Evolutionary conservation across 1,284 basidiomycete species (phyloP).

Genomic region (Leccinum pachyderme): DNA sequence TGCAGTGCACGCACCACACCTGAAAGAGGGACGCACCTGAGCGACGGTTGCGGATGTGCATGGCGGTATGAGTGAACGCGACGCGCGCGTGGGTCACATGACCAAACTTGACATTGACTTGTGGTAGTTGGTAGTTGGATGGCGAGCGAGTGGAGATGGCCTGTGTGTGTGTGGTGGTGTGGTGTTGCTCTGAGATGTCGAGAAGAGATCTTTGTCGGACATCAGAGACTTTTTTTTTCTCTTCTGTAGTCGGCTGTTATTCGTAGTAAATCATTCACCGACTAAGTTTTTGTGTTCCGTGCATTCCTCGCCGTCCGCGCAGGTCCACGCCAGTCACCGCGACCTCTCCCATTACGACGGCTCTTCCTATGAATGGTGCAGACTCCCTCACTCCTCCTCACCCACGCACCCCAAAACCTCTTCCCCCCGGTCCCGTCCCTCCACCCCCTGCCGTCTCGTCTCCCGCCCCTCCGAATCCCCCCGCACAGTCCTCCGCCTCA

Average conservation of each 20-base stretch:
- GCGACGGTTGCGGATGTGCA: neutral
- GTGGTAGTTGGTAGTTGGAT: neutral
- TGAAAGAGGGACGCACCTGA: neutral
- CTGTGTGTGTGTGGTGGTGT: neutral
- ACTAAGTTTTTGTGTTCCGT: conserved; percentile 27
- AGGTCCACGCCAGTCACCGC: conserved; percentile 15
- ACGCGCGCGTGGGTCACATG: conserved; percentile 5
- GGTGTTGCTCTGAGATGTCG: neutral
- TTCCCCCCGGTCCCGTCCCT: conserved; percentile 58
- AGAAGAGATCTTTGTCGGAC: neutral
- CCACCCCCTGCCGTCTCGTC: conserved; percentile 49
- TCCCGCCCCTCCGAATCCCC: conserved; percentile 41
- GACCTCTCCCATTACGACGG: neutral
- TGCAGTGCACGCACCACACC: neutral
- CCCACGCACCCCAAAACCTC: conserved; percentile 35
- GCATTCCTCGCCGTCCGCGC: conserved; percentile 26
- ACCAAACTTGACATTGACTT: neutral
- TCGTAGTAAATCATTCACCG: conserved; percentile 22
- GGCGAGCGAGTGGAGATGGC: neutral
- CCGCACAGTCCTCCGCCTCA: conserved; percentile 25
- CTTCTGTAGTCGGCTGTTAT: neutral
- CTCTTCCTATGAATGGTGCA: conserved; percentile 33
- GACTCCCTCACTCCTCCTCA: conserved; percentile 7
- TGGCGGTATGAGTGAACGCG: conserved; percentile 1
- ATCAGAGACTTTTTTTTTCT: neutral